phyloP scores from a whole-genome alignment of 2,329 filamentous ascomycete genomes.

The Orbilia javanica region DNA sequence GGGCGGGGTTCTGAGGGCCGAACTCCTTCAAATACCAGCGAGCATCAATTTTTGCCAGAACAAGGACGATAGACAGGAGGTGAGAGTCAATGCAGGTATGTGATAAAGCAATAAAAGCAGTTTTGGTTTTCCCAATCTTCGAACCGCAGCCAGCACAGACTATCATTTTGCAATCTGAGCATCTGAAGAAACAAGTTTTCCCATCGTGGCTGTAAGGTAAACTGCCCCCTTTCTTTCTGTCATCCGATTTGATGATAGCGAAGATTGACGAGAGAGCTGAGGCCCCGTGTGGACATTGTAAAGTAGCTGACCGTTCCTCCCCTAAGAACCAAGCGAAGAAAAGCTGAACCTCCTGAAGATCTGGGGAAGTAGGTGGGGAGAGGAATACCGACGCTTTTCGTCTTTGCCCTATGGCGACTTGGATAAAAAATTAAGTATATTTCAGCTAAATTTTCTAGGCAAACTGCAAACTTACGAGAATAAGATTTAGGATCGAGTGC shows the following conservation, averaged over 20 bases:
- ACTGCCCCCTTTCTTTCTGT: constrained; percentile 16
- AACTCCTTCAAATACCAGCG: constrained; percentile 40
- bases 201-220: constrained; percentile 21
- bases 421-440: too few relatives aligned
- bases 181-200: constrained; percentile 31
- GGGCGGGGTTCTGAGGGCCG: not conserved
- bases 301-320: not conserved
- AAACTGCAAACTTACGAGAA: not conserved
- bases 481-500: not conserved
- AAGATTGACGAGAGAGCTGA: constrained; percentile 18
- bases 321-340: constrained; percentile 12
- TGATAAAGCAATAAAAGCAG: not conserved
- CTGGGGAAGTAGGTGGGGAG: not conserved
- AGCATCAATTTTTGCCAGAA: constrained; percentile 40
- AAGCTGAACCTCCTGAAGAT: constrained; percentile 8
- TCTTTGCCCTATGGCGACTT: not conserved
- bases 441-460: not conserved
- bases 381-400: not conserved
- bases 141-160: constrained; percentile 40
- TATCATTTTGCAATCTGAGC: constrained; percentile 25
- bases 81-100: constrained; percentile 45
- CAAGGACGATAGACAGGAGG: constrained; percentile 25
- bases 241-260: constrained; percentile 16
- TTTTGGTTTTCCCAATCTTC: constrained; percentile 15
- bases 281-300: constrained; percentile 12